phyloP scores from a whole-genome alignment of 1,139 yeast genomes.

The Suhomyces terraborum region DNA sequence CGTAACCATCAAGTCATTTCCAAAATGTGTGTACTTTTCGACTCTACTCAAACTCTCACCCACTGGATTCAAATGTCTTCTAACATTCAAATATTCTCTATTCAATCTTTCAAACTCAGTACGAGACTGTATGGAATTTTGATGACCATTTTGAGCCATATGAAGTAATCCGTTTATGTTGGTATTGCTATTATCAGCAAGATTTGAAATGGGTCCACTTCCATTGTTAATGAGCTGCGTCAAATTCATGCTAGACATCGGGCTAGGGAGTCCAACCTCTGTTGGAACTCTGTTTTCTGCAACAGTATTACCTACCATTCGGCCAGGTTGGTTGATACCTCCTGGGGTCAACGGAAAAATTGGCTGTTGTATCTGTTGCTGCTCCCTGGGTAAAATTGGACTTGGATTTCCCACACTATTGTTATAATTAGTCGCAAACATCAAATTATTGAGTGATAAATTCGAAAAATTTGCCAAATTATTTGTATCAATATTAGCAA shows the following conservation, averaged over 20 bases:
- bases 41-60: slow-evolving; percentile 60
- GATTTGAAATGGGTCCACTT: background rate
- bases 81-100: slow-evolving; percentile 68
- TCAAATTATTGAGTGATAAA: slow-evolving; percentile 47
- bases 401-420: slow-evolving; percentile 13
- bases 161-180: slow-evolving; percentile 36
- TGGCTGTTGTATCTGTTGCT: slow-evolving; percentile 7
- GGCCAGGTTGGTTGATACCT: slow-evolving; percentile 11
- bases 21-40: slow-evolving; percentile 22
- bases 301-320: background rate
- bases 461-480: slow-evolving; percentile 43
- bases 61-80: slow-evolving; percentile 70
- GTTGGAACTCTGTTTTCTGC: slow-evolving; percentile 5
- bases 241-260: slow-evolving; percentile 2
- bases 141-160: slow-evolving; percentile 38
- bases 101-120: slow-evolving; percentile 77
- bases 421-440: slow-evolving; percentile 46
- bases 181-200: slow-evolving; percentile 15
- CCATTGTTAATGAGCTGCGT: background rate
- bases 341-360: slow-evolving; percentile 17
- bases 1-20: slow-evolving; percentile 24
- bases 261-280: background rate
- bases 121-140: slow-evolving; percentile 60
- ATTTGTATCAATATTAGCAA: slow-evolving; percentile 41
- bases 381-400: slow-evolving; percentile 8